Base-by-base conservation (phyloP, 2,329 filamentous ascomycete genomes). In the Phoma herbarum region DNA sequence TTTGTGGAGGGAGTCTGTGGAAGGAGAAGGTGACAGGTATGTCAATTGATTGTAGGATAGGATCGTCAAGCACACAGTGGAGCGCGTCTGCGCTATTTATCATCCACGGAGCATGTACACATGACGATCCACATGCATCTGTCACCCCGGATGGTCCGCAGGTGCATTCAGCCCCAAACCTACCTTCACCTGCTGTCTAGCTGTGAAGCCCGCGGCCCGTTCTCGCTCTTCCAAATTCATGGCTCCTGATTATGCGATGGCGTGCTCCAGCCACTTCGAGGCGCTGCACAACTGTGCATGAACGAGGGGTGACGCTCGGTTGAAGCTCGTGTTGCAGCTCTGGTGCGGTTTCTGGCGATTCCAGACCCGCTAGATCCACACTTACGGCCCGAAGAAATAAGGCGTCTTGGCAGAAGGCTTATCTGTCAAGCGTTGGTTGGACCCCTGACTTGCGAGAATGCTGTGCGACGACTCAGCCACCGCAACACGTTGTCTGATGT, bases 81-180 rank as follows among this genome's bases (percentile, higher is more conserved):
- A 44, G 55, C 28, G 28, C 54, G 12, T 16, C 35, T 49, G 55
- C 56, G 56, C 50, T 59, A 59, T 59, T 59, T 59, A 59, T 54
- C 41, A 46, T 51, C 44, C 33, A 50, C 37, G 31, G 31, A 35
- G 31, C 31, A n/a, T 35, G 31, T 33, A 23, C 44, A 41, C 16
- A 28, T 35, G 56, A 45, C 37, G 43, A 49, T 50, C 56, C 44
- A 58, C 56, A 53, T 26, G 56, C 50, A 41, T 20, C 37, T 58
- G 23, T 26, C 25, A 50, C 50, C 44, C 39, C 31, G 56, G 33
- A 54, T 45, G 45, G 31, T 45, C 43, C 37, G 48, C 44, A 37
- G 22, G 33, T 12, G 9, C 22, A n/a, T 16, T 44, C 55, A 37
- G 55, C 37, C 33, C n/a, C 42, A 37, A 37, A 41, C 29, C 16